Percentiles rank a stretch among this genome's conserved stretches.
phyloP scores from a whole-genome alignment of 2,329 filamentous ascomycete genomes.

The Ophiostoma sp. region DNA sequence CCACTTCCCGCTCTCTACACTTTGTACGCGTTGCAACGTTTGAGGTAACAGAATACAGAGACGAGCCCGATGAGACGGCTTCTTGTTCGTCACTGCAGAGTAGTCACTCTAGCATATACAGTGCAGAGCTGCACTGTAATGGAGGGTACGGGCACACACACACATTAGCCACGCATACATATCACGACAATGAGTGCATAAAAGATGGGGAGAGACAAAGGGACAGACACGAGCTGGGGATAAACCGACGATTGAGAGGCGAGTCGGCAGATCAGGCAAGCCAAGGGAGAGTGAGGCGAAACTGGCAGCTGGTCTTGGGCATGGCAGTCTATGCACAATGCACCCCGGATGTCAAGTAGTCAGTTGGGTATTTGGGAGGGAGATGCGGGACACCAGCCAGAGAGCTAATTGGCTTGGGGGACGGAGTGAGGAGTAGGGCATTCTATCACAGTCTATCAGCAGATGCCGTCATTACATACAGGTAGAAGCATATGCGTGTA shows the following conservation, averaged over 20 bases:
- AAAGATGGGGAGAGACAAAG: background rate
- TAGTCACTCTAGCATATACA: background rate
- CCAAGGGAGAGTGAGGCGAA: background rate
- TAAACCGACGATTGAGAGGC: background rate
- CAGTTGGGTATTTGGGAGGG: background rate
- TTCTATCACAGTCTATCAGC: background rate
- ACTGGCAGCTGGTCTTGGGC: background rate
- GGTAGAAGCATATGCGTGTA: background rate
- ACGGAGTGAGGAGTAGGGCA: background rate
- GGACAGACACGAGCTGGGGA: background rate
- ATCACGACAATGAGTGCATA: background rate
- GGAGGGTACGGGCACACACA: background rate
- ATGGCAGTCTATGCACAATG: background rate
- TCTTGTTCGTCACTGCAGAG: background rate
- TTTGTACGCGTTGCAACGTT: background rate
- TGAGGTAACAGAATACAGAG: background rate
- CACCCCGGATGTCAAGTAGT: slow-evolving; percentile 7
- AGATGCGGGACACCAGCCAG: background rate
- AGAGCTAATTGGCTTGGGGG: background rate
- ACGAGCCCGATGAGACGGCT: background rate
- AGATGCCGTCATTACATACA: background rate
- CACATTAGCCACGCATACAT: background rate
- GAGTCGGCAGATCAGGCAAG: background rate
- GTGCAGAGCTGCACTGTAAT: background rate
- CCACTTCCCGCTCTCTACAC: background rate